Evolutionary conservation across 2,329 filamentous ascomycete species (phyloP), one percentile per base, ranked within the genome.

Genomic region (Scytalidium lignicola): DNA sequence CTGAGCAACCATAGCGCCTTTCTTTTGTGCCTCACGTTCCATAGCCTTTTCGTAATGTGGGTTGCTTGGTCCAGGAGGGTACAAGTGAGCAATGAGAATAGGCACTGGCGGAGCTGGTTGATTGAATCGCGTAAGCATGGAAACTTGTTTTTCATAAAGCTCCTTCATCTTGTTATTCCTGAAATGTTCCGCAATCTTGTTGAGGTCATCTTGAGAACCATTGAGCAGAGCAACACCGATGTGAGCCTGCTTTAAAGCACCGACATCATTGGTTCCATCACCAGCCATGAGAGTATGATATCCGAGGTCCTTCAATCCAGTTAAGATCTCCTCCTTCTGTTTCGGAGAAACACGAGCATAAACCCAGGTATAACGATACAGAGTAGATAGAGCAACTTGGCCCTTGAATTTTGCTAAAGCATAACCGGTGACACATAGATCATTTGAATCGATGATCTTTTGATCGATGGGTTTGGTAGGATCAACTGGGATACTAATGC

Each of bases 271-370:
- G 48, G 93, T 99, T 55, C 93, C 93, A 63, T 99, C 93, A 69
- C 93, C 93, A 61, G 91, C 95, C 93, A 99, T 99, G 54, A 99
- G 80, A 23, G 93, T 99, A 53, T 93, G 96, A 74, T 99, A 99
- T 44, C 93, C 93, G 72, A 90, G 88, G 62, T 96, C 91, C 73
- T 96, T 96, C 54, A 97, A 81, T 32, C 93, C 93, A 19, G 96
- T 80, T n/a, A 99, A 78, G 63, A 99, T 97, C 48, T 97, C 91
- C 69, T 99, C 93, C 74, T 99, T 99, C 64, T 99, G 93, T 76
- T 96, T 96, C 8, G 93, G 93, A 1, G 93, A 99, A 9, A 99
- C 93, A 63, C 93, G 90, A 57, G 93, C 93, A 65, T 99, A 99
- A 3, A 99, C 93, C 93, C 93, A 99, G 13, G 91, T 84, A 69